Conservation (phyloP, 331 rosid genomes). For the Phaseolus coccineus region DNA sequence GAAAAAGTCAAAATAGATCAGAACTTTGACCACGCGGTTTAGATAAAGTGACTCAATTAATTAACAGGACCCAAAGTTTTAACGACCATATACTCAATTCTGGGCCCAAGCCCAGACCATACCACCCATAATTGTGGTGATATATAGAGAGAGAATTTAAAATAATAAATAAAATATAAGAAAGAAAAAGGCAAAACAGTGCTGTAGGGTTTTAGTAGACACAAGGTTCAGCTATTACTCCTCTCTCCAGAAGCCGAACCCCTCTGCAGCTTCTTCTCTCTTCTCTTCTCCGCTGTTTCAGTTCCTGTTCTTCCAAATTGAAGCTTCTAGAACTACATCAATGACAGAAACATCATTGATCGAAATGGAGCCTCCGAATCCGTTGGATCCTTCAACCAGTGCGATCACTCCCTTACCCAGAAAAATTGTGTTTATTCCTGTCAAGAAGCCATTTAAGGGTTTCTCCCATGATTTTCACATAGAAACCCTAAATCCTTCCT, state of each 20-base stretch:
- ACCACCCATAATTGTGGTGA: background rate
- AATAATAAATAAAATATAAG: background rate
- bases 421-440: constrained; percentile 63
- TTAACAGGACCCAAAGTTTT: background rate
- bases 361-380: constrained; percentile 24
- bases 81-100: background rate
- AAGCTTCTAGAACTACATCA: background rate
- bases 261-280: constrained; percentile 47
- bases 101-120: constrained; percentile 14
- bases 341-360: constrained; percentile 57
- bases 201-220: constrained; percentile 84
- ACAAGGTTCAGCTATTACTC: background rate
- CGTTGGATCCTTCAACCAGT: constrained; percentile 40
- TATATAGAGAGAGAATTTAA: background rate
- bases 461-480: constrained; percentile 65
- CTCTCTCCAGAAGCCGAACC: constrained; percentile 70
- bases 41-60: no score
- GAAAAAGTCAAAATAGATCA: background rate
- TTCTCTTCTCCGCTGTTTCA: background rate
- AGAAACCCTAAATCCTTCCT: constrained; percentile 70
- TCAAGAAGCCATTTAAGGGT: constrained; percentile 62
- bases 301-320: background rate
- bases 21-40: background rate
- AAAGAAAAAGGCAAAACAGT: background rate
- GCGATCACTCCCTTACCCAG: constrained; percentile 41